Evolutionary conservation across 78 protist genomes (phyloP).

Genomic region (Polysphondylium violaceum): DNA sequence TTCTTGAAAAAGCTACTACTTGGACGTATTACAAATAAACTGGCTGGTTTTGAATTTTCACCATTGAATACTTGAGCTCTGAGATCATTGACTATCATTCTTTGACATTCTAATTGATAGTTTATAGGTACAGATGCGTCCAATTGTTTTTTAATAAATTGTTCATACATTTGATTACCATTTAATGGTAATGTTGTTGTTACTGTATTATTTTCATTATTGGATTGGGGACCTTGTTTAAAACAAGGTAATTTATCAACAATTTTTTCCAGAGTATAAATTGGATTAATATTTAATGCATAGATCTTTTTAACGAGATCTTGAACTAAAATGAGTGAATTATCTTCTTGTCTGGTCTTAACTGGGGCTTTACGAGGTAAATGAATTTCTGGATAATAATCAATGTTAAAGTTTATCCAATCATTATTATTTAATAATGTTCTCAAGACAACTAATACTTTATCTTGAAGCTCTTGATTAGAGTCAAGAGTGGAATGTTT

Average conservation of each 20-base stretch:
- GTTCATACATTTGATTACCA: neutral
- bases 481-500: neutral
- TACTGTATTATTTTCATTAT: neutral
- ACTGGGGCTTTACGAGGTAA: neutral
- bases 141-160: neutral
- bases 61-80: neutral
- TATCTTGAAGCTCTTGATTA: neutral
- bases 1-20: neutral
- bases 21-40: neutral
- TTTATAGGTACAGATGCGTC: neutral
- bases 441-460: conserved; percentile 3
- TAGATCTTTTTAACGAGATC: conserved; percentile 30
- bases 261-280: conserved; percentile 16
- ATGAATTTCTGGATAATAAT: conserved; percentile 15
- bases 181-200: neutral
- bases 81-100: neutral
- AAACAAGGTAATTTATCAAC: neutral
- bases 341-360: conserved; percentile 5
- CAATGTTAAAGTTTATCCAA: conserved; percentile 54
- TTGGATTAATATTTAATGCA: conserved; percentile 27
- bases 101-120: neutral
- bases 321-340: conserved; percentile 15
- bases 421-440: conserved; percentile 21
- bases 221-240: neutral
- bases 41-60: neutral